These are phyloP conservation scores for Nemania diffusa DNA, from an alignment of 2,329 filamentous ascomycete species.

Conservation along the genomic window DNA sequence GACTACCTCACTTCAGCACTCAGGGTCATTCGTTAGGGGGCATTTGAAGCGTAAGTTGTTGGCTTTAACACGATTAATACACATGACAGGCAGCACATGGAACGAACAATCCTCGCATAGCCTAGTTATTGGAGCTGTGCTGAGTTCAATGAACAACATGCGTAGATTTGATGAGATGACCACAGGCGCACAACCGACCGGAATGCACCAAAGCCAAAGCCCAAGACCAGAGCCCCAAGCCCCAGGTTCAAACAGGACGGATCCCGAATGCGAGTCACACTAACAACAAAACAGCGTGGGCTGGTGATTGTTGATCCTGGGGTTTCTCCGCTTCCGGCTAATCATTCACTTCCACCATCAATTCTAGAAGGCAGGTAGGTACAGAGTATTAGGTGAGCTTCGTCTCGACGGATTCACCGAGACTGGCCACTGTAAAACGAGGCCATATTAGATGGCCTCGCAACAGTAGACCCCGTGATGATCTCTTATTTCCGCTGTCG, in stretches of 20 bases:
- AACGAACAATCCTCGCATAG: background rate
- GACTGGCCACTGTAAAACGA: background rate
- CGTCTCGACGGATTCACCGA: slow-evolving; percentile 11
- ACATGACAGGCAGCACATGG: slow-evolving; percentile 16
- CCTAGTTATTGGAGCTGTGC: background rate
- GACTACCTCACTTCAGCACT: background rate
- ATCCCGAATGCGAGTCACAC: slow-evolving; percentile 18
- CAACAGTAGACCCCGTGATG: slow-evolving; percentile 19
- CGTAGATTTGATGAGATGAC: slow-evolving; percentile 2
- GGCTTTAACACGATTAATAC: background rate
- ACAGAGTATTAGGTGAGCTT: background rate
- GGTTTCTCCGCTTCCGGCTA: slow-evolving; percentile 27
- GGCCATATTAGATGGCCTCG: background rate
- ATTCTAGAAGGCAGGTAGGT: background rate
- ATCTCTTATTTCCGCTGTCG: slow-evolving; percentile 7
- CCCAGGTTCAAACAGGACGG: slow-evolving; percentile 3
- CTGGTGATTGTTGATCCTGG: slow-evolving; percentile 9
- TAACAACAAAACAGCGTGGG: slow-evolving; percentile 16
- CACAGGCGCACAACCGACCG: slow-evolving; percentile 1
- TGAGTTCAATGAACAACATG: background rate
- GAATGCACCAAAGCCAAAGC: slow-evolving; percentile 9
- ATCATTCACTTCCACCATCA: slow-evolving; percentile 15
- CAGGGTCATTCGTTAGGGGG: background rate
- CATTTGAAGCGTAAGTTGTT: background rate
- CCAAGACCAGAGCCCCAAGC: background rate